Evolutionary conservation across 768 basidiomycete genomes (phyloP).

Genomic region (Thelephora ganbajun): DNA sequence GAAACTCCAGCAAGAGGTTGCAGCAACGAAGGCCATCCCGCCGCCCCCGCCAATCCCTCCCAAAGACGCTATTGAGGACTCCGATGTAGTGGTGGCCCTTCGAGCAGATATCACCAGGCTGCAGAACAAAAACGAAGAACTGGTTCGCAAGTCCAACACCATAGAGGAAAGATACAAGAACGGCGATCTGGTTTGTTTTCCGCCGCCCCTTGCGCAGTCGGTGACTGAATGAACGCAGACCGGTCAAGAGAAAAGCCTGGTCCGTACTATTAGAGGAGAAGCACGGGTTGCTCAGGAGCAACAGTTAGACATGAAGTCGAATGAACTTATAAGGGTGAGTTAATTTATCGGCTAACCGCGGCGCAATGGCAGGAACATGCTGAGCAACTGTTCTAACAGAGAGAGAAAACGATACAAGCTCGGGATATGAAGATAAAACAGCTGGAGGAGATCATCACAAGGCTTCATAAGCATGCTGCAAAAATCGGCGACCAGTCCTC

Average conservation of each 20-base stretch:
- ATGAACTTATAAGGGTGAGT: constrained; percentile 21
- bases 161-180: constrained; percentile 16
- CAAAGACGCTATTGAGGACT: background rate
- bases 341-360: background rate
- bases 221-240: constrained; percentile 8
- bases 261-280: constrained; percentile 16
- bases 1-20: background rate
- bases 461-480: too few relatives aligned
- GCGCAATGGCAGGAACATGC: too few relatives aligned
- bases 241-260: constrained; percentile 19
- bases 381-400: background rate
- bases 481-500: too few relatives aligned
- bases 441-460: too few relatives aligned
- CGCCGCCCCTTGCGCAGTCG: background rate
- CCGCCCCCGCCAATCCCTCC: too few relatives aligned
- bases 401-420: too few relatives aligned
- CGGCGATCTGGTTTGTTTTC: constrained; percentile 16
- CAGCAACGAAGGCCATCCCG: background rate
- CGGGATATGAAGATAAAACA: too few relatives aligned
- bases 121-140: constrained; percentile 10
- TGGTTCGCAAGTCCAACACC: constrained; percentile 12
- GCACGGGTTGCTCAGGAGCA: constrained; percentile 20
- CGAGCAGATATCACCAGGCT: constrained; percentile 5
- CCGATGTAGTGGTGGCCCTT: constrained; percentile 6
- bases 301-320: constrained; percentile 19